Base-by-base conservation (phyloP, 2,329 filamentous ascomycete species). In the Penicillium sp. region DNA sequence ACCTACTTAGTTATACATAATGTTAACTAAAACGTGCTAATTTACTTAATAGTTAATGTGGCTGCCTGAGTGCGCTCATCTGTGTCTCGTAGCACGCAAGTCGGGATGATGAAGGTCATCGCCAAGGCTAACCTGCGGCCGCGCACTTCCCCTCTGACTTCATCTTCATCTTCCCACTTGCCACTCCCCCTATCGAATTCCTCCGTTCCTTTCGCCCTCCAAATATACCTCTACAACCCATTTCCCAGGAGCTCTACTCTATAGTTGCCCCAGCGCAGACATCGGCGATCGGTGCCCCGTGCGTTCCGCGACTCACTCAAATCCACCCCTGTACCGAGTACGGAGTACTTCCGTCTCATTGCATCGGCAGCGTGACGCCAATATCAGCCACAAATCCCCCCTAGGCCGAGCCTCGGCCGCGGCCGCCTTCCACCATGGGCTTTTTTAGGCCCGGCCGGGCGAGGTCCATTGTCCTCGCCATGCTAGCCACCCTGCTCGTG, bases 401-500 rank as follows among this genome's bases (percentile, higher is more conserved):
- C 12, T 39, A 25, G 38, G 38, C 15, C 15, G 15, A 18, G 15
- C 38, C 38, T 40, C 20, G 38, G 38, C 38, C n/a, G 20, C 20
- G 15, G 37, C 29, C 15, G 13, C 28, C 37, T 37, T 29, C 31
- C 39, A 49, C 32, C 23, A 68, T 66, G 64, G 54, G 55, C 13
- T 37, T 62, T 13, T 56, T 68, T 31, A 58, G 66, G 40, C 65
- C 62, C 3, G 65, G 58, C 29, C 53, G 60, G 51, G 53, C 62
- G 42, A 65, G 60, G 52, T 62, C 64, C 20, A 47, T 67, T 37
- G 46, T 67, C 43, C 63, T 65, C 40, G 58, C 62, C 27, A 57
- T 57, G 43, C 59, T 58, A 24, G 60, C 65, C 13, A 37, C 66
- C 27, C 57, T 66, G 44, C 57, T 68, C 29, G 63, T 69, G 15